Base-by-base conservation (phyloP, 495 filamentous ascomycete species). In the Penicillium daleae region DNA sequence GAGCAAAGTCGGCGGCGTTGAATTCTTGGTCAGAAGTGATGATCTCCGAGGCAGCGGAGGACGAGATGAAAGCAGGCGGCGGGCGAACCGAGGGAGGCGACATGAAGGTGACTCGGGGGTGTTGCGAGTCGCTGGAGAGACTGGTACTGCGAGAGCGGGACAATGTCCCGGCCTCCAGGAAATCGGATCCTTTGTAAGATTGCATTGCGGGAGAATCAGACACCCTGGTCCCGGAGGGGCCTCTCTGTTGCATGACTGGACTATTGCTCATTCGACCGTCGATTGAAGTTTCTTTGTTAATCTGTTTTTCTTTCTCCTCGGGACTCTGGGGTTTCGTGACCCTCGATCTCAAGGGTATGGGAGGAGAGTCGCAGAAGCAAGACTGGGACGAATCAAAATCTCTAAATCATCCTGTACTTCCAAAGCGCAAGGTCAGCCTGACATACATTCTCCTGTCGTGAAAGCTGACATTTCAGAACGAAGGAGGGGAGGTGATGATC, bases 11-110 rank as follows among this genome's bases (percentile, higher is more conserved):
- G 48, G 88, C 85, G 57, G 86, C 79, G 66, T 89, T 88, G 63
- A 84, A 87, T 63, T 92, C 90, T 76, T 94, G 90, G 68, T 96
- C 89, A 68, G 90, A 89, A 61, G 90, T 94, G 68, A 97, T 89
- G 57, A 97, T 95, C 65, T 97, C 92, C 22, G 91, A 92, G 31
- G 93, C 96, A 52, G 93, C 92, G 31, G 91, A 89, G 7, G 90
- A 81, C 42, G 95, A 92, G 70, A 99, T 94, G 75, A 95, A 99
- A 21, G 85, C 91, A 27, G 96, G 88, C 61, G 90, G 80, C 2
- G 96, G 95, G 40, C 86, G 86, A 42, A 93, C 85, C n/a, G 83
- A 87, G 84, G 71, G 90, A 80, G 72, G 89, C 80, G 78, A 87
- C 79, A 65, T 89, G 75, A 70, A 77, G 66, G 63, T 76, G 66